Conservation (phyloP, 176 grass and related monocot species). For the Juncus effusus region DNA sequence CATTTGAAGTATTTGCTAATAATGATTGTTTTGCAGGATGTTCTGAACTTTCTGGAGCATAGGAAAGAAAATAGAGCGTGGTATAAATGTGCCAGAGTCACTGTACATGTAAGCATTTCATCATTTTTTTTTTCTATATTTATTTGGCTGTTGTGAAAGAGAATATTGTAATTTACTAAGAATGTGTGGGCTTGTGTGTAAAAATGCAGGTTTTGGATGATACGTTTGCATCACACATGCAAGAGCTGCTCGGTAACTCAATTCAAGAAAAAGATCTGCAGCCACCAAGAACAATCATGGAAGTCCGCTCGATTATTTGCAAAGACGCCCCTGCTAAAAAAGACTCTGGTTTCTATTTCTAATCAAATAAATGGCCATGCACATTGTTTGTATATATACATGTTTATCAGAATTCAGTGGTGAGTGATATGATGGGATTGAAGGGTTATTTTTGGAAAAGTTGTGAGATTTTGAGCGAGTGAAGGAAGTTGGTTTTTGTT, state of each 20-base stretch:
- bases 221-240: constrained; percentile 89
- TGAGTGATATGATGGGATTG: neutral
- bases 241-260: constrained; percentile 74
- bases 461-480: too few species aligned
- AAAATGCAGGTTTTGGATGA: constrained; percentile 76
- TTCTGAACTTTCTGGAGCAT: constrained; percentile 86
- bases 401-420: too few species aligned
- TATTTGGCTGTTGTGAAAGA: neutral
- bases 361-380: constrained; percentile 33
- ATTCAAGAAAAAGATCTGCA: constrained; percentile 77
- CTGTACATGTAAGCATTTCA: constrained; percentile 60
- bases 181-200: neutral
- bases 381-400: constrained; percentile 17
- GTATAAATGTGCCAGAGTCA: constrained; percentile 80
- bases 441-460: neutral
- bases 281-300: constrained; percentile 83
- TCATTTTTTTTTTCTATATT: neutral
- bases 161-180: neutral
- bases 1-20: constrained; percentile 14
- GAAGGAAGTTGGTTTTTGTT: neutral
- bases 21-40: constrained; percentile 54
- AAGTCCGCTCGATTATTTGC: constrained; percentile 95
- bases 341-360: constrained; percentile 71
- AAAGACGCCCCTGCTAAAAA: constrained; percentile 79
- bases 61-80: constrained; percentile 87